These are phyloP conservation scores for Halenospora varia DNA, from an alignment of 495 filamentous ascomycete species.

Conservation along the genomic window DNA sequence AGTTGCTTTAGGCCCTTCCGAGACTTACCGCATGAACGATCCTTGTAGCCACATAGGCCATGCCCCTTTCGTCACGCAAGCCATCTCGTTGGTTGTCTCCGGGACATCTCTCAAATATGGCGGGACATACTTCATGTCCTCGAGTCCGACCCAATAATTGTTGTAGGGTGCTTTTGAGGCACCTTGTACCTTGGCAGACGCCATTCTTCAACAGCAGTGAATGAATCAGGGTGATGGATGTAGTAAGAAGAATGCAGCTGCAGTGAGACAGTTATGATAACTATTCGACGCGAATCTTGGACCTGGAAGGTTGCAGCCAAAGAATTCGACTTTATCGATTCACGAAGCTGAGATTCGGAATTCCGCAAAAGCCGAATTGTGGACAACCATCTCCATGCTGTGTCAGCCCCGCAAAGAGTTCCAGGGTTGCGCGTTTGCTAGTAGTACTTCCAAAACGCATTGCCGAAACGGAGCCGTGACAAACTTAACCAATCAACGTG, in stretches of 20 bases:
- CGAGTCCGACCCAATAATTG: not conserved
- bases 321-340: not conserved
- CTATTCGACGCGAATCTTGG: not conserved
- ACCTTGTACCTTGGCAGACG: not conserved
- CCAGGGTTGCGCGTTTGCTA: not conserved
- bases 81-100: not conserved
- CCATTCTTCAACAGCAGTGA: not conserved
- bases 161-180: not conserved
- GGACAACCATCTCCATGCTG: not conserved
- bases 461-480: not conserved
- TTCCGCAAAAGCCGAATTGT: not conserved
- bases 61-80: not conserved
- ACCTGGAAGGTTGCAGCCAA: not conserved
- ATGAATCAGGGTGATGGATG: not conserved
- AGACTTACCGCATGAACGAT: slow-evolving; percentile 1
- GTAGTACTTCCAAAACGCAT: not conserved
- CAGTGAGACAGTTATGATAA: not conserved
- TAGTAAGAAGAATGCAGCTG: not conserved
- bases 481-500: not conserved
- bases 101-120: slow-evolving; percentile 4
- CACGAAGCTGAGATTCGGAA: not conserved
- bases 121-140: slow-evolving; percentile 5
- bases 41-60: slow-evolving; percentile 2
- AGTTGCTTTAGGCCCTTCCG: not conserved
- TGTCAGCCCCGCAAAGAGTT: not conserved